phyloP scores from a whole-genome alignment of 192 early-diverging fungal genomes.

The Chytriomyces sp. region DNA sequence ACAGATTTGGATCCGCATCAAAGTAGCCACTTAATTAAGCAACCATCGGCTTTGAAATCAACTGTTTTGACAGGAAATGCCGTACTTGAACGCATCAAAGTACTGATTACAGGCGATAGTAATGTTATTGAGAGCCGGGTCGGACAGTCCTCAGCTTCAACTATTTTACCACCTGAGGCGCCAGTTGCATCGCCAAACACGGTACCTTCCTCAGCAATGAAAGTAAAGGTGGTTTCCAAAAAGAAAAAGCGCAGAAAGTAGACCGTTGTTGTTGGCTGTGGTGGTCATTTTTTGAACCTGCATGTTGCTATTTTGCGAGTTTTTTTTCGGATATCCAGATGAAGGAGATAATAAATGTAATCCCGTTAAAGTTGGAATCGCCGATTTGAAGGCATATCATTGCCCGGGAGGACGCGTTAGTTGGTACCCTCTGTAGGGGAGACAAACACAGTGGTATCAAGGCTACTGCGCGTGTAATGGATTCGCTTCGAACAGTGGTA shows the following conservation, averaged over 20 bases:
- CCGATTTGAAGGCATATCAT: not conserved
- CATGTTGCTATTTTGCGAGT: not conserved
- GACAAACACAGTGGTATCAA: constrained; percentile 50
- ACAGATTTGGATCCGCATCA: not conserved
- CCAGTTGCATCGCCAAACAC: too few relatives aligned
- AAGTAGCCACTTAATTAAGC: too few relatives aligned
- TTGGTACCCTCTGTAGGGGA: not conserved
- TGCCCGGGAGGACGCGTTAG: constrained; percentile 18
- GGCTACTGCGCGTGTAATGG: constrained; percentile 55
- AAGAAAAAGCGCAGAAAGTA: not conserved
- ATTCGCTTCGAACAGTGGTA: constrained; percentile 48
- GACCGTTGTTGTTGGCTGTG: not conserved
- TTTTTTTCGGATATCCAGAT: not conserved
- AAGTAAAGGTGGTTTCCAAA: too few relatives aligned
- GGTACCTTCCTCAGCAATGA: too few relatives aligned
- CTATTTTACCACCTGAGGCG: too few relatives aligned
- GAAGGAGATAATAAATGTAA: not conserved
- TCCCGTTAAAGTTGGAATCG: constrained; percentile 19
- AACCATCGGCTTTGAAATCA: too few relatives aligned
- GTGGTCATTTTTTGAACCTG: not conserved
- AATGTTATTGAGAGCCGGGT: too few relatives aligned
- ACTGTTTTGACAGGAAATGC: too few relatives aligned
- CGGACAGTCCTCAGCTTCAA: too few relatives aligned
- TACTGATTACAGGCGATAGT: too few relatives aligned
- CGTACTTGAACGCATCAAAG: too few relatives aligned